Base-by-base conservation (phyloP, 164 flowering plant genomes). In the Protea cynaroides region DNA sequence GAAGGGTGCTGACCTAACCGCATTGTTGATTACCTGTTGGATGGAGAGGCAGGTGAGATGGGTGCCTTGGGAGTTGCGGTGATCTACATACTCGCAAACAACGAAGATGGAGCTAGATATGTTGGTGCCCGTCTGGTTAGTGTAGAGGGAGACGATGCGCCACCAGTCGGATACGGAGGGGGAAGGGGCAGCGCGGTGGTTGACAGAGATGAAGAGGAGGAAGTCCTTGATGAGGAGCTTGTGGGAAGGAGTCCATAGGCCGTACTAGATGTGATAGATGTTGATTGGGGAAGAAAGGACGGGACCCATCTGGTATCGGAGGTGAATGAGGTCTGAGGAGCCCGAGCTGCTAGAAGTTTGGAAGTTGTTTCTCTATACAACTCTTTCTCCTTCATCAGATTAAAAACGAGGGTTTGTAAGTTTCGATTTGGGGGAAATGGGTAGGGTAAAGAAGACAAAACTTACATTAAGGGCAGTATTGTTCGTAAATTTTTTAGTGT, bases 241-340 rank as follows among this genome's bases (percentile, higher is more conserved):
- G 49, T 89, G 84, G 40, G 82, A 2, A 0, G 53, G 57, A 58
- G 81, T 7, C 98, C 98, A 93, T 4, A 63, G 54, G 17, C 98
- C 98, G 75, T 93, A 93, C 98, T 97, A 93, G 63, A 93, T 77
- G 62, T 86, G 72, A 83, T 93, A 83, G 59, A 86, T 72, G 65
- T 83, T 86, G 76, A 93, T 86, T 1, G 89, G 86, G 12, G 86
- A 68, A 9, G 96, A 77, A 17, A 93, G 85, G 21, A 93, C 97
- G 0, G 97, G 97, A 34, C 98, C 98, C 97, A 90, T 93, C 76
- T 93, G 98, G 86, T 90, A 93, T 0, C 80, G 76, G 72, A 93
- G 86, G 60, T 86, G 56, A 25, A 90, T 89, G 0, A 93, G 73
- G 57, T 90, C 81, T 0, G 98, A 93, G 0, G 98, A 90, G 58